Conservation (phyloP, 495 filamentous ascomycete genomes). For the Glutinoglossum americanum region DNA sequence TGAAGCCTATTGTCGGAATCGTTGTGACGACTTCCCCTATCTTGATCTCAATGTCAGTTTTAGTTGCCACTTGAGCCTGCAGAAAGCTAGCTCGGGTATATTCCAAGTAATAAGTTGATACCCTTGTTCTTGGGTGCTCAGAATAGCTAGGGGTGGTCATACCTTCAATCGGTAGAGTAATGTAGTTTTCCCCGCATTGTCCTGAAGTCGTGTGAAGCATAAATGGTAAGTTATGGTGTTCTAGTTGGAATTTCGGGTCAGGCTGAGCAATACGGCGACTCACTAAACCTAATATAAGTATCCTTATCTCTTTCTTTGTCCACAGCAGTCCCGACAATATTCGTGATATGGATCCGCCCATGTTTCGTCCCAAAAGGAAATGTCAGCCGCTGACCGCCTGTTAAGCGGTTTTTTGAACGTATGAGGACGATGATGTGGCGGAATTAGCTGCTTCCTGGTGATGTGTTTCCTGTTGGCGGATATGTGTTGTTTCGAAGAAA, state of each 20-base stretch:
- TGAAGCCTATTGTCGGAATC: conserved; percentile 97
- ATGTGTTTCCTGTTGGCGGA: neutral
- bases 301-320: conserved; percentile 92
- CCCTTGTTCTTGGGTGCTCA: neutral
- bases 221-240: conserved; percentile 1
- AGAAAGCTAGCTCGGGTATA: neutral
- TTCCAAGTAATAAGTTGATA: neutral
- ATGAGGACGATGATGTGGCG: neutral
- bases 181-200: conserved; percentile 97
- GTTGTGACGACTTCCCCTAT: conserved; percentile 98
- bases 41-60: conserved; percentile 21
- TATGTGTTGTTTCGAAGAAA: neutral
- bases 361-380: conserved; percentile 15
- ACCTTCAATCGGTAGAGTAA: conserved; percentile 92
- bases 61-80: neutral
- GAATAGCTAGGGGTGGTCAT: conserved; percentile 1
- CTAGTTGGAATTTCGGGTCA: neutral
- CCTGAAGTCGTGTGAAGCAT: conserved; percentile 27
- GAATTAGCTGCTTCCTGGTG: neutral
- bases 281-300: conserved; percentile 89
- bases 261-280: conserved; percentile 9
- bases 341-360: conserved; percentile 68
- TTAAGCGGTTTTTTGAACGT: neutral
- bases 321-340: conserved; percentile 50
- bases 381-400: neutral